Base-by-base conservation (phyloP, 192 early-diverging fungal genomes). In the Pilobolus umbonatus region DNA sequence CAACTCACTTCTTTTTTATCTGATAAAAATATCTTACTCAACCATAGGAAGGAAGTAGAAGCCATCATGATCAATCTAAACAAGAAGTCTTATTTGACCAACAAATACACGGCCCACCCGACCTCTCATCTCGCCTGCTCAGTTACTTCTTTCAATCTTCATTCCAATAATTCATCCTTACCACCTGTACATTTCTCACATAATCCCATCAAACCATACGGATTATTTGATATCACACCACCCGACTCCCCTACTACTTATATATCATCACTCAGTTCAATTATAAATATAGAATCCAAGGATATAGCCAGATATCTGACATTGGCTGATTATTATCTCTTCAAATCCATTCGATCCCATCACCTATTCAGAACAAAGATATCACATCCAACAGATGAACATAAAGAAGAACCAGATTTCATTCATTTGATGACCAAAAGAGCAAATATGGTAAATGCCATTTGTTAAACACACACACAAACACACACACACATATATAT, bases 1-100 rank as follows among this genome's bases (percentile, higher is more conserved):
- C 49, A 61, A 19, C 46, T 88, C 1, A 65, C 68, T 34, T 60
- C 47, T 7, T 88, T 88, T 51, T 60, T 87, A 36, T 62, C 61
- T 21, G 49, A 65, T 11, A 73, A 80, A 30, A 65, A 75, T 21
- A 57, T 53, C 8, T 34, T 8, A 62, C 62, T 30, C n/a, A n/a
- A n/a, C n/a, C n/a, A n/a, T n/a, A n/a, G n/a, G n/a, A n/a, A n/a
- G n/a, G n/a, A n/a, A n/a, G n/a, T n/a, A n/a, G n/a, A n/a, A n/a
- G n/a, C n/a, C n/a, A n/a, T n/a, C n/a, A n/a, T n/a, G n/a, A n/a
- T n/a, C n/a, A n/a, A n/a, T n/a, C n/a, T n/a, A n/a, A n/a, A n/a
- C n/a, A n/a, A n/a, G n/a, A n/a, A n/a, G n/a, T n/a, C n/a, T n/a
- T n/a, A n/a, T n/a, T n/a, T n/a, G n/a, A n/a, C n/a, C n/a, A n/a